Base-by-base conservation (phyloP, 192 early-diverging fungal genomes). In the Coemansia aciculifera region DNA sequence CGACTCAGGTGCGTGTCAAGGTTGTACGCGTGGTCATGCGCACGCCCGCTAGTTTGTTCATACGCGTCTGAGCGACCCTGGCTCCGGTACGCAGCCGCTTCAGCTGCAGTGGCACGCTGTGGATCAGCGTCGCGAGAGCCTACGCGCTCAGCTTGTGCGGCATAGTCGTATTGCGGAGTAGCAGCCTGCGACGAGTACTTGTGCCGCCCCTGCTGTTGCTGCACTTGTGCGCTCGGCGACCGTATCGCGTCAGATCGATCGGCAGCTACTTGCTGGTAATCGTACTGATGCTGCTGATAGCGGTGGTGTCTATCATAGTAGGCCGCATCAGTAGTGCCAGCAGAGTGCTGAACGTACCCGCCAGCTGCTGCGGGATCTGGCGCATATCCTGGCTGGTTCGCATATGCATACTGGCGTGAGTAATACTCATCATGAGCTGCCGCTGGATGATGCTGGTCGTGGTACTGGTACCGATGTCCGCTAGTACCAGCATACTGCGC, bases 381-480 rank as follows among this genome's bases (percentile, higher is more conserved):
- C 0, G 59, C 37, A 24, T 60, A 60, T 2, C 19, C 59, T 8
- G 34, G 36, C 3, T 60, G 59, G 59, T 21, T 39, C 5, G 59
- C 37, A 38, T 60, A 39, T 11, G 36, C 59, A 54, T 75, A 69
- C 39, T 57, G 73, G 19, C 66, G 43, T 15, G 71, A 65, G 57
- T 81, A 81, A 66, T 75, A 81, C 34, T 72, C 73, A 39, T 68
- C 72, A n/a, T 71, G 68, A 5, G 51, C 19, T 13, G 49, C 63
- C 5, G 54, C 17, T 21, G 49, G 68, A 7, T 64, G 51, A 2
- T 59, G 68, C 66, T 74, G 66, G 32, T 63, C 39, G 23, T 74
- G 66, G 24, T 69, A 56, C 51, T 62, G 51, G 57, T 69, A 69
- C 12, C 40, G 52, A 7, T 67, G 59, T 0, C 57, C 65, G 27